These are phyloP conservation scores for Hypoxylon sp. DNA, from an alignment of 2,329 filamentous ascomycete species.

Conservation along the genomic window DNA sequence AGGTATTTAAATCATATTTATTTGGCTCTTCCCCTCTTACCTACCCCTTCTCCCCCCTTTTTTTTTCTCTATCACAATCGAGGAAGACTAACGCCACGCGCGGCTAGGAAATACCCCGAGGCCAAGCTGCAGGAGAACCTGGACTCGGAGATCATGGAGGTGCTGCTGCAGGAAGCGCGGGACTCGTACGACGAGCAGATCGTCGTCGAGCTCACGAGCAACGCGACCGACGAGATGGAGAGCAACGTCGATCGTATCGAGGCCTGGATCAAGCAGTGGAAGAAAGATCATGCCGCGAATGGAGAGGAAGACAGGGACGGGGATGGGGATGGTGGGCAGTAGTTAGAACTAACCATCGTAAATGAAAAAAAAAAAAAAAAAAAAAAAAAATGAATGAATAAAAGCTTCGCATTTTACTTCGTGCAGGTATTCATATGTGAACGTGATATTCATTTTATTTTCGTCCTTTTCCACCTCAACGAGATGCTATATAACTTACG, in stretches of 20 bases:
- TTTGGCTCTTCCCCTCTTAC: background rate
- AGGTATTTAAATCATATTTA: conserved; percentile 62
- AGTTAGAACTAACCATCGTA: background rate
- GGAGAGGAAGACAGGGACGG: conserved; percentile 8
- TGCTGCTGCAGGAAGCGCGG: conserved; percentile 87
- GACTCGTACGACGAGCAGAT: conserved; percentile 89
- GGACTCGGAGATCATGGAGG: conserved; percentile 97
- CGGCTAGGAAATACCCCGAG: conserved; percentile 74
- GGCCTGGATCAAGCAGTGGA: conserved; percentile 86
- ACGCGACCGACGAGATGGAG: conserved; percentile 86
- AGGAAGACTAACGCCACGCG: too few relatives aligned
- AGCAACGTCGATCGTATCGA: conserved; percentile 86
- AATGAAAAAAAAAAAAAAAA: conserved; percentile 2
- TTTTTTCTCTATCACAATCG: background rate
- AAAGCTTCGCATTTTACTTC: conserved; percentile 5
- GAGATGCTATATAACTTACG: background rate
- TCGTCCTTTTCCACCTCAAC: background rate
- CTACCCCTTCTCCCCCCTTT: background rate
- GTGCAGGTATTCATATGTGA: conserved; percentile 21
- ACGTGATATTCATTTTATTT: conserved; percentile 27
- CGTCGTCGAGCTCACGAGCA: conserved; percentile 88
- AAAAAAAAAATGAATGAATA: background rate
- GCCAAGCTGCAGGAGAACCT: conserved; percentile 95
- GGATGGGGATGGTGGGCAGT: background rate
- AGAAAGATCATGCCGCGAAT: conserved; percentile 66